Percentiles rank a stretch among this genome's conserved stretches.
Conservation (phyloP, 78 protist species). For the Diacronema lutheri region DNA sequence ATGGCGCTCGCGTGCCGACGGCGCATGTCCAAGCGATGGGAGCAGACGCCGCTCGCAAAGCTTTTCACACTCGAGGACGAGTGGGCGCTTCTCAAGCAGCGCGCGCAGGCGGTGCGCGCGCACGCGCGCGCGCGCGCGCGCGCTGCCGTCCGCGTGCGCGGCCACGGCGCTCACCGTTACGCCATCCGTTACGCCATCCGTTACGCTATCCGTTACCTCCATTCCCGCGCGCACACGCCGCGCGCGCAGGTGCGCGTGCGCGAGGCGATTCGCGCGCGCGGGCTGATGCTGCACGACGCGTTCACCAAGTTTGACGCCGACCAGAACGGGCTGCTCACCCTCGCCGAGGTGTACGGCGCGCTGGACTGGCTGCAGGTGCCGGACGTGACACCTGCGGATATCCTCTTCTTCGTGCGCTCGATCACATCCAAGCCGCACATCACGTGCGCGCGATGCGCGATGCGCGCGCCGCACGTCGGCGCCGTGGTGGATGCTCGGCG, state of each 20-base stretch:
- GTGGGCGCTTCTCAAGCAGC: conserved; percentile 13
- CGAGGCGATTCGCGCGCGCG: conserved; percentile 1
- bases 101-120: conserved; percentile 27
- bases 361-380: conserved; percentile 22
- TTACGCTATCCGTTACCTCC: too few relatives aligned
- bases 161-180: too few relatives aligned
- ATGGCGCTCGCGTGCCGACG: conserved; percentile 26
- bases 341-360: conserved; percentile 25
- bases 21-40: conserved; percentile 7
- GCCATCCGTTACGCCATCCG: too few relatives aligned
- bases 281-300: conserved; percentile 26
- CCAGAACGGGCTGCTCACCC: neutral
- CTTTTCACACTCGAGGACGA: conserved; percentile 36
- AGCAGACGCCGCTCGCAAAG: conserved; percentile 23
- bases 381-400: neutral
- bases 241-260: too few relatives aligned
- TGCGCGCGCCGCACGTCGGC: too few relatives aligned
- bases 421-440: neutral
- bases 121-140: neutral
- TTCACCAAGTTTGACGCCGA: conserved; percentile 6
- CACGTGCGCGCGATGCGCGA: neutral
- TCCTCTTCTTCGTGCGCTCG: conserved; percentile 13
- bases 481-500: too few relatives aligned
- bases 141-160: too few relatives aligned
- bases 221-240: too few relatives aligned